Conservation (phyloP, 1,284 basidiomycete genomes). For the Papiliotrema fonsecae region DNA sequence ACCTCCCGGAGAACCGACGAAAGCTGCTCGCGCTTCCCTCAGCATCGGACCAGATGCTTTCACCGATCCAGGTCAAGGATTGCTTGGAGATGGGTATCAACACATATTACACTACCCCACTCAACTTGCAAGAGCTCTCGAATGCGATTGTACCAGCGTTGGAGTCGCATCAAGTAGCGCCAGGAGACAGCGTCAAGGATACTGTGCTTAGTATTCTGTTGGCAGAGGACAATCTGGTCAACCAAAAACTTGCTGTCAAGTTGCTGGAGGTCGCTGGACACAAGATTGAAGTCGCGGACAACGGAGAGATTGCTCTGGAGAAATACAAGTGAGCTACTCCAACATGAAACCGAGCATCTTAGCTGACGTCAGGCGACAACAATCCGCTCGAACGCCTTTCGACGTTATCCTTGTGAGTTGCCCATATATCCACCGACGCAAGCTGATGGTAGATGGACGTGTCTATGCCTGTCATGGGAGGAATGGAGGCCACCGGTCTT, state of each 20-base stretch:
- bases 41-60: conserved; percentile 35
- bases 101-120: conserved; percentile 68
- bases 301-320: conserved; percentile 62
- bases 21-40: conserved; percentile 41
- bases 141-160: conserved; percentile 90
- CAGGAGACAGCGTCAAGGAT: conserved; percentile 73
- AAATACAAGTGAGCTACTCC: conserved; percentile 34
- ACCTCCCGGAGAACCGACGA: conserved; percentile 38
- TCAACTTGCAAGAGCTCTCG: conserved; percentile 80
- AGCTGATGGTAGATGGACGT: too few species aligned
- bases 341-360: background rate
- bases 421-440: too few species aligned
- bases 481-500: conserved; percentile 52
- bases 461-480: conserved; percentile 83
- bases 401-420: conserved; percentile 83
- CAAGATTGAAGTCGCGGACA: conserved; percentile 94
- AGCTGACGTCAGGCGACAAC: conserved; percentile 17
- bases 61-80: conserved; percentile 48
- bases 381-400: conserved; percentile 57
- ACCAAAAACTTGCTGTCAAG: conserved; percentile 89
- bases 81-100: conserved; percentile 48
- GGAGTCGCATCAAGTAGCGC: conserved; percentile 84
- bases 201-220: conserved; percentile 89
- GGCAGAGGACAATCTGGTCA: conserved; percentile 96
- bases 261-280: conserved; percentile 96